A percentile compares a stretch with the other conserved stretches of the same genome.
Conservation (phyloP, 192 early-diverging fungal genomes). For the Cladochytrium replicatum region DNA sequence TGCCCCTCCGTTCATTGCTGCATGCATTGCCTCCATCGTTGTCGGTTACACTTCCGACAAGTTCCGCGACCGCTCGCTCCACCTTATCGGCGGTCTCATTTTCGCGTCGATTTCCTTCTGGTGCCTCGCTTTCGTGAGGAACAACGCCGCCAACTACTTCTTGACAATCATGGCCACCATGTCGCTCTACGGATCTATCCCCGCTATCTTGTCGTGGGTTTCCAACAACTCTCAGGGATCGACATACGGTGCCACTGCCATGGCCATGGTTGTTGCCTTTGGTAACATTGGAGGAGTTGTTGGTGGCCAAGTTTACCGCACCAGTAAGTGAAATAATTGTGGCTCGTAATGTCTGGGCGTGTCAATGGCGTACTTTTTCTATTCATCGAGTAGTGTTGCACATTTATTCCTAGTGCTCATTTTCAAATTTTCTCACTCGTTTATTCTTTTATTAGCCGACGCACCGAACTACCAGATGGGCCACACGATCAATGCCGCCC, state of each 20-base stretch:
- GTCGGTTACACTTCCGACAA: conserved; percentile 12
- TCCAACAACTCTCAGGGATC: conserved; percentile 11
- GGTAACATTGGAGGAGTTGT: too few species aligned
- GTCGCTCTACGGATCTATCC: conserved; percentile 10
- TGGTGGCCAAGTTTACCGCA: too few species aligned
- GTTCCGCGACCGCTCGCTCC: conserved; percentile 10
- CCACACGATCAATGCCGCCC: too few species aligned
- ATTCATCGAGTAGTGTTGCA: too few species aligned
- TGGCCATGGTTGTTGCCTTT: too few species aligned
- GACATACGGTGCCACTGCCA: conserved; percentile 8
- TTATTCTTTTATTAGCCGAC: too few species aligned
- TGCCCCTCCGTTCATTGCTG: conserved; percentile 15
- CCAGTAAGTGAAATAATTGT: too few species aligned
- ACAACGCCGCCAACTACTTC: conserved; percentile 4
- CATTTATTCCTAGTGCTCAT: too few species aligned
- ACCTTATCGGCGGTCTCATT: conserved; percentile 1
- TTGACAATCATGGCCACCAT: conserved; percentile 5
- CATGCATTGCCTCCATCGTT: conserved; percentile 9
- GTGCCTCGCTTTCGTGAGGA: conserved; percentile 14
- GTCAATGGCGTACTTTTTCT: too few species aligned
- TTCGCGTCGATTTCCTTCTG: conserved; percentile 8
- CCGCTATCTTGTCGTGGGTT: conserved; percentile 13
- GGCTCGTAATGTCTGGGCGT: too few species aligned
- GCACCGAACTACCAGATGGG: too few species aligned
- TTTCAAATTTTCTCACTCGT: too few species aligned